Base-by-base conservation (phyloP, 164 flowering plant genomes). In the Piper longum region DNA sequence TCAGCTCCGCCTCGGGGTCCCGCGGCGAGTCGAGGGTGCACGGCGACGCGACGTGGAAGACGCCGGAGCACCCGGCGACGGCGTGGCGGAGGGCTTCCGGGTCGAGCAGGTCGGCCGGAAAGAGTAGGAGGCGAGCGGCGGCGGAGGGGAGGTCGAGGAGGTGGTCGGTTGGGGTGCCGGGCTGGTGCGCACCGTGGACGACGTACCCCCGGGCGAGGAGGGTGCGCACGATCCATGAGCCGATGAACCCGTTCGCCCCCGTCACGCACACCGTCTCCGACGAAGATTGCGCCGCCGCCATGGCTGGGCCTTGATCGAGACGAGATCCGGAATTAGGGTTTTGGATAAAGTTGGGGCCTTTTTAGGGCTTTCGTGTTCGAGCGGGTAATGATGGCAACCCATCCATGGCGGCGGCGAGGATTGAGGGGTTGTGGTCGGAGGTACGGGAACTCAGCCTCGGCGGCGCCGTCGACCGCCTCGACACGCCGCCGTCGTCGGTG, bases 31-130 rank as follows among this genome's bases (percentile, higher is more conserved):
- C 87, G 16, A 89, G 75, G 9, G 78, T 71, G 67, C 97, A 89
- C 14, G 97, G 97, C 0, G 97, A 90, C 2, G 96, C 96, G 67
- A 88, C 85, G 74, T 88, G 96, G 82, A 88, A 84, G 16, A 88
- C 84, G 16, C 91, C 91, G 3, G 58, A 2, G 71, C 87, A 84
- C 1, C 85, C 90, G 3, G 71, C 60, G 18, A 88, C 67, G 8
- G 92, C 92, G 54, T 43, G 66, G 41, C 58, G 62, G 43, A 86
- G 61, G 36, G 92, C 83, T 4, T 19, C 68, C 41, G 45, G 42
- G 73, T 88, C 87, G 7, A 86, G 71, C 54, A 88, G 54, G 64
- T 87, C 77, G 48, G 84, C 91, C 58, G 78, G 72, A 77, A 68
- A 76, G 43, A 88, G 56, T n/a, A 45, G 40, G 55, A 78, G 52